These are phyloP conservation scores for Breynia disticha DNA, from an alignment of 441 rosid species.

Conservation along the genomic window DNA sequence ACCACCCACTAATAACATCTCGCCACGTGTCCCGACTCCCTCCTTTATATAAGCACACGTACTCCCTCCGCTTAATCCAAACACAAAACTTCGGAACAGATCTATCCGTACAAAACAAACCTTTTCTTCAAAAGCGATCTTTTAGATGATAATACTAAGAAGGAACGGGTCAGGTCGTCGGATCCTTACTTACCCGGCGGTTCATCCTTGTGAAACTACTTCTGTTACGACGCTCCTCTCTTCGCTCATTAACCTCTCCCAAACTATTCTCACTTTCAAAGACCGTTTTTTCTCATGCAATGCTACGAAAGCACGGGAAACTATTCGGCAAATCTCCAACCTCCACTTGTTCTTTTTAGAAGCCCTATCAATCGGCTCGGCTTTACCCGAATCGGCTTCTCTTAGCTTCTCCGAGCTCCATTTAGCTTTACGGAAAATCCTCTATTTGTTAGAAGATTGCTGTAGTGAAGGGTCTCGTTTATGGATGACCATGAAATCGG, in stretches of 20 bases:
- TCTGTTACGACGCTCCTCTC: constrained; percentile 41
- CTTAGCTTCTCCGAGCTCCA: constrained; percentile 66
- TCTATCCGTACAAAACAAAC: constrained; percentile 2
- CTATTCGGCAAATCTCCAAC: constrained; percentile 45
- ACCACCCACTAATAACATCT: background rate
- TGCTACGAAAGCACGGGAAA: constrained; percentile 33
- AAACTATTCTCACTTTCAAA: constrained; percentile 32
- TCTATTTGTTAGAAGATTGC: constrained; percentile 52
- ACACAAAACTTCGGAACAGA: constrained; percentile 13
- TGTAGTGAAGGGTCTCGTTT: constrained; percentile 48
- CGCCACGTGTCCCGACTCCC: constrained; percentile 25
- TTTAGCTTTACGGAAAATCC: constrained; percentile 47
- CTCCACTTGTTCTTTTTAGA: constrained; percentile 45
- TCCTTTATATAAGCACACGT: constrained; percentile 8
- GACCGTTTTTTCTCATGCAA: constrained; percentile 34
- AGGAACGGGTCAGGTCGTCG: constrained; percentile 39
- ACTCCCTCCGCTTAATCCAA: background rate
- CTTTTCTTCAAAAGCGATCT: background rate
- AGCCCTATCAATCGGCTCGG: constrained; percentile 18
- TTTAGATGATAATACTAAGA: constrained; percentile 37
- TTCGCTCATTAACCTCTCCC: constrained; percentile 39
- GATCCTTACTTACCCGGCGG: constrained; percentile 57
- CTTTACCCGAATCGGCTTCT: constrained; percentile 21
- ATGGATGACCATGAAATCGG: constrained; percentile 52
- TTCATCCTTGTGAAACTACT: constrained; percentile 40